These are phyloP conservation scores for Candida stauntonica DNA, from an alignment of 805 yeast species.

Conservation along the genomic window DNA sequence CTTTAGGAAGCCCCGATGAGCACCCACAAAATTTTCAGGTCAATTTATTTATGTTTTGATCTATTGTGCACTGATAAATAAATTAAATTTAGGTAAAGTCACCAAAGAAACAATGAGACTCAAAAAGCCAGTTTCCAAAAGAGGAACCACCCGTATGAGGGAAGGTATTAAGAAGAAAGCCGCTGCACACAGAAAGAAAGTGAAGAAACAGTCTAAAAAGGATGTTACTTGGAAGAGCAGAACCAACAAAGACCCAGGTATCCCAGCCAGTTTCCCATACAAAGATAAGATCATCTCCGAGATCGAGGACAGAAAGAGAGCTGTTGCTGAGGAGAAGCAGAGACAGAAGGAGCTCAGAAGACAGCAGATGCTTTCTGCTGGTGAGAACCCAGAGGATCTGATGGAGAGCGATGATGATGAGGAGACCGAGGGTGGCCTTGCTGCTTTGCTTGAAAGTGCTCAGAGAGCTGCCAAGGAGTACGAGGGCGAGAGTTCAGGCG, in stretches of 20 bases:
- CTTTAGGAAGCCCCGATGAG: not conserved
- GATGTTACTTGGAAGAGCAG: slow-evolving; percentile 93
- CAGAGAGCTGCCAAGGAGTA: slow-evolving; percentile 78
- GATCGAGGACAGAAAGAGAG: slow-evolving; percentile 58
- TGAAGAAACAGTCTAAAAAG: slow-evolving; percentile 74
- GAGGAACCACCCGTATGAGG: slow-evolving; percentile 87
- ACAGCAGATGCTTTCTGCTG: slow-evolving; percentile 36
- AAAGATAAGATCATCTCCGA: slow-evolving; percentile 76
- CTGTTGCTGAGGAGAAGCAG: slow-evolving; percentile 51
- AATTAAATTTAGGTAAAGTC: no score
- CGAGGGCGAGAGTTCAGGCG: slow-evolving; percentile 48
- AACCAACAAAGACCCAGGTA: slow-evolving; percentile 84
- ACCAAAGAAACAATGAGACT: no score
- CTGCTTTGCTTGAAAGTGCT: slow-evolving; percentile 87
- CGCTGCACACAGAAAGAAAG: slow-evolving; percentile 84
- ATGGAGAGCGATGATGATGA: slow-evolving; percentile 36
- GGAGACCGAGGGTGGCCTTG: slow-evolving; percentile 52
- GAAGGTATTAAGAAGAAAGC: slow-evolving; percentile 97
- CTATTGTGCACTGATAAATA: no score
- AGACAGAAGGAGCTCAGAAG: slow-evolving; percentile 45
- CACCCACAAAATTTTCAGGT: slow-evolving; percentile 1
- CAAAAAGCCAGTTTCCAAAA: slow-evolving; percentile 59
- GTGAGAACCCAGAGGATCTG: slow-evolving; percentile 33
- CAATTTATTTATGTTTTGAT: not conserved
- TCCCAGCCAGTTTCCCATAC: slow-evolving; percentile 92